phyloP scores from a whole-genome alignment of 2,329 filamentous ascomycete species.

The Aspergillus sp. region DNA sequence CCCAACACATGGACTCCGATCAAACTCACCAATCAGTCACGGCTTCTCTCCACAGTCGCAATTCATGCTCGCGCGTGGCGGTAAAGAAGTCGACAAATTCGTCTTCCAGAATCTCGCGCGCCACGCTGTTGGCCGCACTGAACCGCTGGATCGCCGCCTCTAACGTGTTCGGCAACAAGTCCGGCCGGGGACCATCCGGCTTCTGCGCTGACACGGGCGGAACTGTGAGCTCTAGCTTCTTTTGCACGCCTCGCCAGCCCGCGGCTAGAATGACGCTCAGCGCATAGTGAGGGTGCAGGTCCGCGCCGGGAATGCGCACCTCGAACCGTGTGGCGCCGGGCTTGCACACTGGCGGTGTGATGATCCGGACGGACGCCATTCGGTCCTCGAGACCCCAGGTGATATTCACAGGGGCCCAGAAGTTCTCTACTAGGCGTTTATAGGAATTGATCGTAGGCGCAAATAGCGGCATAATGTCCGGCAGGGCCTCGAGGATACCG shows the following conservation, averaged over 20 bases:
- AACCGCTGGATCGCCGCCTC: conserved; percentile 81
- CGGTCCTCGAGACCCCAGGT: conserved; percentile 95
- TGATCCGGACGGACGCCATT: conserved; percentile 82
- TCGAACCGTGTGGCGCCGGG: conserved; percentile 50
- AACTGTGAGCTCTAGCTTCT: conserved; percentile 79
- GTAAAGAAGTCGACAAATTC: conserved; percentile 94
- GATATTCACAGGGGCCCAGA: conserved; percentile 95
- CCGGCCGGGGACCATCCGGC: conserved; percentile 53
- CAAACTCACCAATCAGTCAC: conserved; percentile 85
- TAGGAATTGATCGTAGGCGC: conserved; percentile 96
- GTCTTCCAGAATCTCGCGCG: conserved; percentile 84
- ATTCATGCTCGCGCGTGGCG: conserved; percentile 88
- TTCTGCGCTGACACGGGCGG: conserved; percentile 74
- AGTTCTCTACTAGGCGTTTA: conserved; percentile 96
- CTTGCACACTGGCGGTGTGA: conserved; percentile 83
- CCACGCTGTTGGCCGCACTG: conserved; percentile 73
- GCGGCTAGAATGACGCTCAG: conserved; percentile 82
- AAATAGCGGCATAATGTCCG: conserved; percentile 90
- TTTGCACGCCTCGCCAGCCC: conserved; percentile 89
- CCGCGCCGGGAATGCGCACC: conserved; percentile 58
- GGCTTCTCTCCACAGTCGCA: conserved; percentile 85
- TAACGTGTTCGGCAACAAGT: conserved; percentile 70
- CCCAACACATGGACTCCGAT: not conserved
- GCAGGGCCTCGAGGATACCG: conserved; percentile 79
- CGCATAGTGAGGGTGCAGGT: conserved; percentile 84